phyloP scores from a whole-genome alignment of 2,329 filamentous ascomycete species.

The Fusarium albosuccineum region DNA sequence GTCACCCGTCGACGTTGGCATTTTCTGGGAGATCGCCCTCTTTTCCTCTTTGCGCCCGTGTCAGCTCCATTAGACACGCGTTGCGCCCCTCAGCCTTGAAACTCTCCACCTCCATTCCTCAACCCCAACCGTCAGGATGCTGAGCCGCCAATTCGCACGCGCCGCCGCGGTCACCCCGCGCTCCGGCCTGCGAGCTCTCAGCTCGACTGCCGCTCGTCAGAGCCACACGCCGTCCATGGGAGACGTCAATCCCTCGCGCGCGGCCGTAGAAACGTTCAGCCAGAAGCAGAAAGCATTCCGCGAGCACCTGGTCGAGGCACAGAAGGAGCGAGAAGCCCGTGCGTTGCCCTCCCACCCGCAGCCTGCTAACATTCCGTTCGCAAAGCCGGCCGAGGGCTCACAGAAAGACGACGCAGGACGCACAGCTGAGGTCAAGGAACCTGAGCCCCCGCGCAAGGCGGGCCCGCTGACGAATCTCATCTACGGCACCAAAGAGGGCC shows the following conservation, averaged over 20 bases:
- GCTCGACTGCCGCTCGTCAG: conserved; percentile 62
- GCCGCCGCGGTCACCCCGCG: conserved; percentile 59
- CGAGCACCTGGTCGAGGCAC: conserved; percentile 80
- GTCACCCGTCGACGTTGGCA: conserved; percentile 36
- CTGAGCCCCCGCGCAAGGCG: conserved; percentile 73
- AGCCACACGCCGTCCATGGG: conserved; percentile 79
- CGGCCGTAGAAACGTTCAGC: conserved; percentile 82
- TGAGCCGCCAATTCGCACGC: conserved; percentile 64
- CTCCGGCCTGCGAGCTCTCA: conserved; percentile 67
- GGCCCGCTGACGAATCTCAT: conserved; percentile 87
- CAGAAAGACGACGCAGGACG: conserved; percentile 52
- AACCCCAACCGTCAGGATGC: conserved; percentile 57
- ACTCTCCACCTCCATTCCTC: conserved; percentile 30
- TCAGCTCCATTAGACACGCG: conserved; percentile 35
- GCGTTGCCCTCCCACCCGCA: conserved; percentile 61
- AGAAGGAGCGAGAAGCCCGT: conserved; percentile 91
- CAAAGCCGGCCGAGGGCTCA: conserved; percentile 56
- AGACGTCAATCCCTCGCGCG: conserved; percentile 77
- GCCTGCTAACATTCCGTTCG: conserved; percentile 59
- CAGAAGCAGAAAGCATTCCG: conserved; percentile 88
- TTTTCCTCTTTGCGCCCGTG: conserved; percentile 28
- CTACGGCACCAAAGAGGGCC: conserved; percentile 95
- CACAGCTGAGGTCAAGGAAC: conserved; percentile 68
- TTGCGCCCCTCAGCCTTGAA: conserved; percentile 24
- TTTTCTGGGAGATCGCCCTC: conserved; percentile 30